Conservation (phyloP, 306 rosid genomes). For the Cyamopsis tetragonoloba region DNA sequence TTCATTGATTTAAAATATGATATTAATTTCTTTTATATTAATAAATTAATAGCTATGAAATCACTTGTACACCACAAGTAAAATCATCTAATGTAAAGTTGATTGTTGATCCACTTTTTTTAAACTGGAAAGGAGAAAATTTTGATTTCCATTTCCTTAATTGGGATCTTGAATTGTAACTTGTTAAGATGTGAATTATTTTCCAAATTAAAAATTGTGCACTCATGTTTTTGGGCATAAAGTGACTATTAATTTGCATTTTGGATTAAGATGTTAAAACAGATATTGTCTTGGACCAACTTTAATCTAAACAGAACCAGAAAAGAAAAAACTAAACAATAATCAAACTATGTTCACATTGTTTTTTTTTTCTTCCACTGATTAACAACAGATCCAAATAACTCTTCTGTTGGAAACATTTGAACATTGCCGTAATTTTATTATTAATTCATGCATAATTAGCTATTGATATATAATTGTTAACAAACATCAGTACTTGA, state of each 20-base stretch:
- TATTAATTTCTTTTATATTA: too few relatives aligned
- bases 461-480: not conserved
- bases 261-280: not conserved
- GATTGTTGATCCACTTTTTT: too few relatives aligned
- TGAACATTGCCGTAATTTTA: not conserved
- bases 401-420: not conserved
- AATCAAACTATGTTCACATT: not conserved
- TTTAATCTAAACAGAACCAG: not conserved
- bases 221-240: not conserved
- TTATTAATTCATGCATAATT: not conserved
- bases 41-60: too few relatives aligned
- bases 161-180: too few relatives aligned
- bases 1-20: too few relatives aligned
- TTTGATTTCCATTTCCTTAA: too few relatives aligned
- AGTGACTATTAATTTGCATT: not conserved
- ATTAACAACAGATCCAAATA: not conserved
- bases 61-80: too few relatives aligned
- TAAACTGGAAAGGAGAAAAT: too few relatives aligned
- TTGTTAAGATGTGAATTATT: too few relatives aligned
- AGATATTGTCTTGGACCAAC: not conserved
- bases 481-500: slow-evolving; percentile 6
- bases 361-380: not conserved
- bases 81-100: too few relatives aligned
- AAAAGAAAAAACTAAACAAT: not conserved
- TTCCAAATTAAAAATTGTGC: too few relatives aligned